phyloP scores from a whole-genome alignment of 345 rosid species.

The Ailanthus altissimus region DNA sequence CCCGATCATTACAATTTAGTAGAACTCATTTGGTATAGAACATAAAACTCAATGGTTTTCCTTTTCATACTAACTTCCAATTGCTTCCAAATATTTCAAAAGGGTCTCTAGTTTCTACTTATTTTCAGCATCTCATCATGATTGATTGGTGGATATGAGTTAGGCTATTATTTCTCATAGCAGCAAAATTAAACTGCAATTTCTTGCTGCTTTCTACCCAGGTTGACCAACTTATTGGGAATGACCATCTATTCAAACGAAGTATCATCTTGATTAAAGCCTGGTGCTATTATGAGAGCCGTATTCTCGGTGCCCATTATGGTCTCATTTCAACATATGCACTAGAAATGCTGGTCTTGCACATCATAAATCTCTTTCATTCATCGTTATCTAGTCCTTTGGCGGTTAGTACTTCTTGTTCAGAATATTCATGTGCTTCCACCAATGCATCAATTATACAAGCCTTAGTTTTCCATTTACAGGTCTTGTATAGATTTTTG shows the following conservation, averaged over 20 bases:
- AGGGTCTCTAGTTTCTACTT: not conserved
- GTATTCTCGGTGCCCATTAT: constrained; percentile 84
- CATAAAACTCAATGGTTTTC: not conserved
- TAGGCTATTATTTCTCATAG: not conserved
- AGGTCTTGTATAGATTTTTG: constrained; percentile 75
- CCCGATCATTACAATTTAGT: too few species aligned
- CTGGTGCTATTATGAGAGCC: constrained; percentile 97
- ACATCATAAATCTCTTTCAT: constrained; percentile 72
- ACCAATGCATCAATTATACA: constrained; percentile 5
- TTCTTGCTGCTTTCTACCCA: constrained; percentile 32
- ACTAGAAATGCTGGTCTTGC: constrained; percentile 70
- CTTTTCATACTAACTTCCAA: not conserved
- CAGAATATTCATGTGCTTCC: not conserved
- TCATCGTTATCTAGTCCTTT: constrained; percentile 71
- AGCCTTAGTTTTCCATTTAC: constrained; percentile 20
- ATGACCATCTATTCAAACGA: constrained; percentile 80
- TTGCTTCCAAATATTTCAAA: not conserved
- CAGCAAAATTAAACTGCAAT: constrained; percentile 8
- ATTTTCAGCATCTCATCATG: not conserved
- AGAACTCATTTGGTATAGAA: not conserved
- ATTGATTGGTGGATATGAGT: not conserved
- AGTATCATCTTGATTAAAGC: constrained; percentile 79
- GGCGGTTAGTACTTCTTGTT: constrained; percentile 47
- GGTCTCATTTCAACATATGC: constrained; percentile 90
- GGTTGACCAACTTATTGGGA: constrained; percentile 69